Conservation (phyloP, 2,329 filamentous ascomycete species). For the Penicillium concentricum region DNA sequence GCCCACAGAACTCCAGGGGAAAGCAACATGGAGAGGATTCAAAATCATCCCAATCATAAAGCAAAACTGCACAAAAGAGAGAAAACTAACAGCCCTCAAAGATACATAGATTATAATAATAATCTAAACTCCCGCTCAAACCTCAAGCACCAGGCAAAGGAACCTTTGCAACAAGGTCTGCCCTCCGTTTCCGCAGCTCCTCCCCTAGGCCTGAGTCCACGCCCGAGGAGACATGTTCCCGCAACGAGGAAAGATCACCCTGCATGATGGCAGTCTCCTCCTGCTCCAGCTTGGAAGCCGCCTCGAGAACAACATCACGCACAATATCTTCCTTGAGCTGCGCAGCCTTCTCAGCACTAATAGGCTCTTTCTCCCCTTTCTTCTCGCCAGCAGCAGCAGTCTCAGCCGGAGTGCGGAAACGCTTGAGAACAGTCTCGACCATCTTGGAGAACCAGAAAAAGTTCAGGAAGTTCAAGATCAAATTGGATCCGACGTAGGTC, state of each 20-base stretch:
- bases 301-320: conserved; percentile 38
- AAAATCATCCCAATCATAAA: not conserved
- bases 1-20: not conserved
- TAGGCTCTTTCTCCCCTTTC: conserved; percentile 15
- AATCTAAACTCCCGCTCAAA: not conserved
- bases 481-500: conserved; percentile 59
- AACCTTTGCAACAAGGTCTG: conserved; percentile 17
- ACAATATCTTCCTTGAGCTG: conserved; percentile 25
- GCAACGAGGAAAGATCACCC: conserved; percentile 22
- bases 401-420: conserved; percentile 50
- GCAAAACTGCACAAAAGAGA: not conserved
- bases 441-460: conserved; percentile 68
- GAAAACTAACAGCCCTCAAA: not conserved
- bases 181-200: conserved; percentile 63
- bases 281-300: conserved; percentile 29
- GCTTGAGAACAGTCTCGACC: conserved; percentile 63
- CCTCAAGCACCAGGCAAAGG: conserved; percentile 14
- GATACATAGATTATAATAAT: not conserved
- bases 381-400: conserved; percentile 23
- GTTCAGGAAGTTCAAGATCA: conserved; percentile 62
- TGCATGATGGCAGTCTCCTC: conserved; percentile 31
- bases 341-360: conserved; percentile 9
- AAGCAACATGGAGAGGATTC: conserved; percentile 1
- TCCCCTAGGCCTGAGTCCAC: conserved; percentile 77
- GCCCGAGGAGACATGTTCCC: conserved; percentile 23